Evolutionary conservation across 148 eudicot species (phyloP).

Genomic region (Dysphania ambrosioides): DNA sequence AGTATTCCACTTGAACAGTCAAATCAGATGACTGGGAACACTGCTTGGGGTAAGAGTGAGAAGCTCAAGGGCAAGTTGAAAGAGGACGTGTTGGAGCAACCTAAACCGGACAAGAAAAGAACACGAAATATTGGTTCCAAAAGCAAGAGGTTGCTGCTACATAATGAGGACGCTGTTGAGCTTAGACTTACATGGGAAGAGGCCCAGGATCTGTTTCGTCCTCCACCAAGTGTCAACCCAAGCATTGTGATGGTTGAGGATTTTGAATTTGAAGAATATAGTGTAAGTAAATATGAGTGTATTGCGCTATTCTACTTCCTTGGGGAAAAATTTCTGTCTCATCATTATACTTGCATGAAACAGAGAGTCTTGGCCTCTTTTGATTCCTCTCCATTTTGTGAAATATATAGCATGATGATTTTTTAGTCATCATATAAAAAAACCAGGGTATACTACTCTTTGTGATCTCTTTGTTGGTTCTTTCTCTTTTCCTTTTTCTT

Average conservation of each 20-base stretch:
- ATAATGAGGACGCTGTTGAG: constrained; percentile 73
- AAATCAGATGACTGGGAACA: constrained; percentile 28
- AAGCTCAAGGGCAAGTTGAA: constrained; percentile 44
- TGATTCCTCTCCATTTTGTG: neutral
- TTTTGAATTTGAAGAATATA: constrained; percentile 79
- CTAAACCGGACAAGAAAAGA: constrained; percentile 54
- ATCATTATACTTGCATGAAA: neutral
- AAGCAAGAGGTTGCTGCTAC: constrained; percentile 75
- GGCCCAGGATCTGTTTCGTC: constrained; percentile 81
- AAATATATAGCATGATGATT: neutral
- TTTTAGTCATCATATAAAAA: neutral
- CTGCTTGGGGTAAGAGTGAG: constrained; percentile 34
- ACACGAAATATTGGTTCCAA: constrained; percentile 63
- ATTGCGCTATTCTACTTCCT: constrained; percentile 1
- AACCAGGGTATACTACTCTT: neutral
- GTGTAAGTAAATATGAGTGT: constrained; percentile 39
- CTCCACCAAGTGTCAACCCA: constrained; percentile 56
- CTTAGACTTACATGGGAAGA: constrained; percentile 82
- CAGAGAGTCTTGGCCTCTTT: neutral
- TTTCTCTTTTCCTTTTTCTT: neutral
- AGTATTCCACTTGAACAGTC: constrained; percentile 28
- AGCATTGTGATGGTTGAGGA: constrained; percentile 63
- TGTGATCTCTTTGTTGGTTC: neutral
- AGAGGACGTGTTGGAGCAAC: constrained; percentile 44
- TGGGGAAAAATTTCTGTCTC: neutral